phyloP scores from a whole-genome alignment of 2,329 filamentous ascomycete species.

The Pyrenochaeta sp. region DNA sequence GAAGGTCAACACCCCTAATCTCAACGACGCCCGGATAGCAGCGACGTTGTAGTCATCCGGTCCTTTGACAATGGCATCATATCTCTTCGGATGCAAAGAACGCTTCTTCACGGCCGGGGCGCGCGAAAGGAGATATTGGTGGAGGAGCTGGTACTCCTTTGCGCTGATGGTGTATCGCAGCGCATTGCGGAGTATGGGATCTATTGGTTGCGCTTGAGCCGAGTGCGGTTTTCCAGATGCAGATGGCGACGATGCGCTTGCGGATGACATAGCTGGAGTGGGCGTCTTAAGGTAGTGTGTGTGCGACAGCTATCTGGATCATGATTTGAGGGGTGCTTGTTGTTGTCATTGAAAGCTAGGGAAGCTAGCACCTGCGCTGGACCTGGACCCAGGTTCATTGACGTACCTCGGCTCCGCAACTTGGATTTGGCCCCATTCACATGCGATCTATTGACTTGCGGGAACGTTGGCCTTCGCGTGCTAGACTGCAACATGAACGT shows the following conservation, averaged over 20 bases:
- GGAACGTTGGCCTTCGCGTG: background rate
- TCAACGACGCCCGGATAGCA: constrained; percentile 56
- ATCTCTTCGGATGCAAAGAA: constrained; percentile 59
- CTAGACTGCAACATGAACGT: background rate
- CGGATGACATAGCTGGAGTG: constrained; percentile 44
- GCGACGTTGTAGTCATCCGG: constrained; percentile 59
- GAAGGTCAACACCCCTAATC: constrained; percentile 55
- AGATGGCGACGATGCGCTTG: constrained; percentile 37
- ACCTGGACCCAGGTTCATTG: constrained; percentile 4
- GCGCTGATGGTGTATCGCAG: constrained; percentile 85
- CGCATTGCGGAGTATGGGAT: constrained; percentile 83
- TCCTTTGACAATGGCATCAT: constrained; percentile 60
- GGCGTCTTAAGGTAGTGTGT: constrained; percentile 13
- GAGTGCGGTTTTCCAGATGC: constrained; percentile 35
- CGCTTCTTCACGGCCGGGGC: constrained; percentile 67
- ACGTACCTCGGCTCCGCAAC: constrained; percentile 14
- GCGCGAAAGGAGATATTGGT: constrained; percentile 82
- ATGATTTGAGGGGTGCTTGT: constrained; percentile 27
- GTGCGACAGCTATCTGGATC: constrained; percentile 14
- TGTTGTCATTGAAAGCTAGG: constrained; percentile 22
- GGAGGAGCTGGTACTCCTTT: constrained; percentile 84
- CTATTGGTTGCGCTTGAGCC: constrained; percentile 51
- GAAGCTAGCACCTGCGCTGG: constrained; percentile 14
- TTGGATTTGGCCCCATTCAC: background rate
- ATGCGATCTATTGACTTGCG: background rate